Conservation (phyloP, 163 green algal genomes). For the Coccomyxa subellipsoidea region DNA sequence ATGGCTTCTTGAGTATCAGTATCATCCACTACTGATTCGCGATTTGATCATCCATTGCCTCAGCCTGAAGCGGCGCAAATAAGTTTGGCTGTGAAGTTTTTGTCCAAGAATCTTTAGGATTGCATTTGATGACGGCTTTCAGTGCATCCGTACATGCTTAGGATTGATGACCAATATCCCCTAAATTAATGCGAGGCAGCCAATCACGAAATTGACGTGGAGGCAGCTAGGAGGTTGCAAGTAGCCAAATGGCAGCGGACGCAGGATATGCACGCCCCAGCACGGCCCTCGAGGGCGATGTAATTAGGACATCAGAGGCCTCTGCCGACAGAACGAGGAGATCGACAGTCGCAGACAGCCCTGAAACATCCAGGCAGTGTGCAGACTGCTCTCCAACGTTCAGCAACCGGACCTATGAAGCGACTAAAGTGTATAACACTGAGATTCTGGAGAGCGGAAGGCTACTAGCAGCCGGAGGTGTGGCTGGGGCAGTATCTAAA, state of each 20-base stretch:
- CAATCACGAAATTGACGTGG: neutral
- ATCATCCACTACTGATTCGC: too few species aligned
- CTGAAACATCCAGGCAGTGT: neutral
- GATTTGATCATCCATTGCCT: too few species aligned
- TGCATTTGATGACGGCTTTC: too few species aligned
- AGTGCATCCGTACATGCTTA: too few species aligned
- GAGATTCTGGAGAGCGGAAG: neutral
- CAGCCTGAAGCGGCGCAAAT: too few species aligned
- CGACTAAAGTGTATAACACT: neutral
- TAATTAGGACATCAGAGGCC: neutral
- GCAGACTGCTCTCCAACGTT: neutral
- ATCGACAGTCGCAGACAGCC: neutral
- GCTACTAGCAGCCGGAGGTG: conserved; percentile 71
- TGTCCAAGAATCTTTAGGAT: too few species aligned
- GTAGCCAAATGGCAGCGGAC: neutral
- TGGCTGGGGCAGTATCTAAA: conserved; percentile 90
- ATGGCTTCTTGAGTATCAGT: too few species aligned
- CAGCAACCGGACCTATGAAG: neutral
- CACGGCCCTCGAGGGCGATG: neutral
- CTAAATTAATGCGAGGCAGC: too few species aligned
- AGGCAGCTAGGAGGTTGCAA: neutral
- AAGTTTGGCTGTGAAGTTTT: too few species aligned
- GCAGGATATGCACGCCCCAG: neutral
- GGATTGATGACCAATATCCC: too few species aligned
- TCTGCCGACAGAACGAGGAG: neutral